Evolutionary conservation across 2,329 filamentous ascomycete genomes (phyloP), one percentile per base, ranked within the genome.

Genomic region (Elsinoe batatas): DNA sequence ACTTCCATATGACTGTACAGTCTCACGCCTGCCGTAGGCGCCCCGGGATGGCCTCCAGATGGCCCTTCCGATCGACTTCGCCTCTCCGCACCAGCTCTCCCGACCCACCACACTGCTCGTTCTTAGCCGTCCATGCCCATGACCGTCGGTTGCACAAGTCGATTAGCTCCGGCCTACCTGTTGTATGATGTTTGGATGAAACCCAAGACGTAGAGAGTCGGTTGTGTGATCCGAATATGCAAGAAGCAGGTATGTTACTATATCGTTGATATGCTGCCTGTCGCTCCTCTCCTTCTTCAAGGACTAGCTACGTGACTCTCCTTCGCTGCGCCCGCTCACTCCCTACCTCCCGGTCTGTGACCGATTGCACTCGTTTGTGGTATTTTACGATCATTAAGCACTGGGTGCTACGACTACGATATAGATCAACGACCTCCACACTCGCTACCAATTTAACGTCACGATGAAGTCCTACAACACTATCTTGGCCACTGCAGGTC

Each of bases 401-500:
- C 60, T 61, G 58, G 54, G 59, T 62, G 59, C 60, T 60, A 58
- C 59, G 47, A 56, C 50, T 59, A 57, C 47, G 51, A 33, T 44
- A 36, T 10, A 38, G 17, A 33, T 26, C 51, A 47, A 40, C 40
- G 55, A 57, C 51, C 42, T n/a, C 43, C 15, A 36, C 53, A 44
- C 22, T 17, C 33, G 46, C 47, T 47, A 17, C 49, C 56, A 10
- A 33, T 8, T 30, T 53, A 47, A 42, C 42, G 32, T 58, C 61
- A 67, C 43, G 37, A 67, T 68, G 66, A 67, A 65, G 63, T 62
- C 60, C 59, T 58, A 69, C 62, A 65, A 69, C 53, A 63, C 74
- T 59, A 67, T 71, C 57, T 61, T 74, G 59, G 68, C 71, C 60
- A 59, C 75, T 54, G 70, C 73, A 61, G 68, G 70, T 63, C 64